Percentiles rank a stretch among this genome's conserved stretches.
Evolutionary conservation across 2,329 filamentous ascomycete species (phyloP).

Genomic region (Teratosphaeriaceae sp.): DNA sequence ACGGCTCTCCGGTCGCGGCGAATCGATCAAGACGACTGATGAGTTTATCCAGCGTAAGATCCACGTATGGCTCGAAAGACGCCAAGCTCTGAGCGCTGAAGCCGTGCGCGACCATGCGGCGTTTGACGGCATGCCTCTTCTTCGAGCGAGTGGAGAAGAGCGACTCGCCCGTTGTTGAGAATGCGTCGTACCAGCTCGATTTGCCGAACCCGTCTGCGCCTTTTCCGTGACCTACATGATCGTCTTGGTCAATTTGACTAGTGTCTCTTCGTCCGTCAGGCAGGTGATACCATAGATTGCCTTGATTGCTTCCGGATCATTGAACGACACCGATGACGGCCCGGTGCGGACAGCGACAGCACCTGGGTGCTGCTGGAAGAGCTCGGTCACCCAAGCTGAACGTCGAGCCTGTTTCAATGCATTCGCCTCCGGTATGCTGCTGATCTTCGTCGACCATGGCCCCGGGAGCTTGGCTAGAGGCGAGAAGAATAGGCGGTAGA

Average conservation of each 20-base stretch:
- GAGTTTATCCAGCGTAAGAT: constrained; percentile 2
- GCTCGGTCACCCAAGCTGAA: constrained; percentile 3
- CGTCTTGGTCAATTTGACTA: neutral
- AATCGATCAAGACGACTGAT: constrained; percentile 2
- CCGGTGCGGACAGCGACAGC: constrained; percentile 4
- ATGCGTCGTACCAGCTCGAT: constrained; percentile 6
- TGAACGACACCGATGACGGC: constrained; percentile 5
- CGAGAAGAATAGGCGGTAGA: constrained; percentile 5
- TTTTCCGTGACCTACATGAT: constrained; percentile 4
- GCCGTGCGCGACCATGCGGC: constrained; percentile 3
- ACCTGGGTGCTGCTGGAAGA: constrained; percentile 4
- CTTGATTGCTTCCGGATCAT: constrained; percentile 3
- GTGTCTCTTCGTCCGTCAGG: no score
- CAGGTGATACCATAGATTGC: constrained; percentile 1
- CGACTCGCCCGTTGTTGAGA: constrained; percentile 4
- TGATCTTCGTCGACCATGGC: constrained; percentile 6
- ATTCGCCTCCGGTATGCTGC: constrained; percentile 5
- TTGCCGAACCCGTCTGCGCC: constrained; percentile 5
- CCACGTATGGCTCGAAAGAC: constrained; percentile 5
- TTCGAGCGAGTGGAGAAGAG: constrained; percentile 5
- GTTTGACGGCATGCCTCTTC: constrained; percentile 4
- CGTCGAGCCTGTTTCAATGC: constrained; percentile 2
- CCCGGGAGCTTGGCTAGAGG: constrained; percentile 5
- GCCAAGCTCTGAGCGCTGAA: constrained; percentile 4
- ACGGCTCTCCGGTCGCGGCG: constrained; percentile 1